These are phyloP conservation scores for Paramecium bursaria DNA, from an alignment of 73 alveolate species.

Conservation along the genomic window DNA sequence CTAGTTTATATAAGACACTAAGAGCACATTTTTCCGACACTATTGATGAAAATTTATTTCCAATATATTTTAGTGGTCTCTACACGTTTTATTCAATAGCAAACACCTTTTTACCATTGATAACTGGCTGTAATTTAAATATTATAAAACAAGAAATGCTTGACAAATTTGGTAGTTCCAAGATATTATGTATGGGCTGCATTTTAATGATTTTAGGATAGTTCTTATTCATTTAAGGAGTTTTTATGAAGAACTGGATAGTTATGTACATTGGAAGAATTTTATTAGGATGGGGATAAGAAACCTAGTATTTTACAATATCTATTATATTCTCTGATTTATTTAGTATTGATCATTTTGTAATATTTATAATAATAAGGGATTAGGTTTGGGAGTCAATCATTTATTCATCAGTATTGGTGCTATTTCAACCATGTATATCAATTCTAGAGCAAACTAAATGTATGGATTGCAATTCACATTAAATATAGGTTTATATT, in stretches of 20 bases:
- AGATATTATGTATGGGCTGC: not conserved
- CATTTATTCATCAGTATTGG: too few species aligned
- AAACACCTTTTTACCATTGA: conserved; percentile 45
- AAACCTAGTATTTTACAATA: too few species aligned
- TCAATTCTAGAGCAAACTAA: too few species aligned
- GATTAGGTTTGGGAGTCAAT: too few species aligned
- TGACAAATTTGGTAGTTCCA: conserved; percentile 41
- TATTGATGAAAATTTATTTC: conserved; percentile 5
- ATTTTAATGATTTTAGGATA: conserved; percentile 35
- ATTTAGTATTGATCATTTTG: too few species aligned
- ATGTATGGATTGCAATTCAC: too few species aligned
- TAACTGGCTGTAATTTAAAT: conserved; percentile 49
- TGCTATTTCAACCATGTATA: too few species aligned
- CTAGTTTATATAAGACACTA: conserved; percentile 7
- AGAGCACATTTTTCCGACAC: not conserved
- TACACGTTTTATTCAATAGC: conserved; percentile 29
- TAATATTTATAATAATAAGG: too few species aligned
- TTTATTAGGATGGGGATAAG: conserved; percentile 51
- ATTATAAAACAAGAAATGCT: not conserved
- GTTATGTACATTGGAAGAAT: conserved; percentile 35
- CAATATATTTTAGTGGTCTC: conserved; percentile 19
- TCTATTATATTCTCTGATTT: too few species aligned
- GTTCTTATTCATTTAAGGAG: conserved; percentile 7
- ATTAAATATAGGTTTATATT: too few species aligned
- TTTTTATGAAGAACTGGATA: conserved; percentile 6